Conservation (phyloP, 345 rosid species). For the Arabis hirsuta region DNA sequence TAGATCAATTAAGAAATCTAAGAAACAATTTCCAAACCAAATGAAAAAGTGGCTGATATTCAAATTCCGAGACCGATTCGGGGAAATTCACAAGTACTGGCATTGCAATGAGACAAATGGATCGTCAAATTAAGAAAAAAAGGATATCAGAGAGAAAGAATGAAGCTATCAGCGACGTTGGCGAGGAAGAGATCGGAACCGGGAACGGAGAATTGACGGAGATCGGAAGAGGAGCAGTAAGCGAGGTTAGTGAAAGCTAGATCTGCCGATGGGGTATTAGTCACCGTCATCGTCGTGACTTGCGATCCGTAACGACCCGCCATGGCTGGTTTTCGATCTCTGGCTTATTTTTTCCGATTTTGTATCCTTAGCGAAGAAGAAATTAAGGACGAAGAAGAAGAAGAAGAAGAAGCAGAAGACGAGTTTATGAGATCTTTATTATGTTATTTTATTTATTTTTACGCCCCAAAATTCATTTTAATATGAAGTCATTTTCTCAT, state of each 20-base stretch:
- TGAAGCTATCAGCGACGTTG: conserved; percentile 56
- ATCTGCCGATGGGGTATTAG: conserved; percentile 77
- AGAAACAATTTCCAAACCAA: conserved; percentile 7
- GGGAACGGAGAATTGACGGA: conserved; percentile 77
- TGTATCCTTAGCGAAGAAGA: conserved; percentile 35
- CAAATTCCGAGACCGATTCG: conserved; percentile 10
- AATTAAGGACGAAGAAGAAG: background rate
- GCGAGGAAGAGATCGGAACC: conserved; percentile 75
- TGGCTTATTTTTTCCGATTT: background rate
- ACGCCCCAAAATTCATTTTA: too few relatives aligned
- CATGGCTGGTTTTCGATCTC: conserved; percentile 49
- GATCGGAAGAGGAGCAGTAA: conserved; percentile 89
- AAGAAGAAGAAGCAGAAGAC: background rate
- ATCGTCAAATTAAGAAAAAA: conserved; percentile 13
- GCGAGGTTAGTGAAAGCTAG: conserved; percentile 88
- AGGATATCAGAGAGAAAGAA: conserved; percentile 92
- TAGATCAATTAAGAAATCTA: conserved; percentile 22
- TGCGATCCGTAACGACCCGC: conserved; percentile 63
- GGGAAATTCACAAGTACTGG: background rate
- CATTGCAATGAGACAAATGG: conserved; percentile 14
- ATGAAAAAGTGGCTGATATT: background rate
- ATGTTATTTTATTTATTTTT: too few relatives aligned
- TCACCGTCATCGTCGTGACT: conserved; percentile 62
- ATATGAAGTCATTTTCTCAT: too few relatives aligned
- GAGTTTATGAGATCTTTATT: conserved; percentile 8